Conservation (phyloP, 768 basidiomycete genomes). For the Termitomyces sp. region DNA sequence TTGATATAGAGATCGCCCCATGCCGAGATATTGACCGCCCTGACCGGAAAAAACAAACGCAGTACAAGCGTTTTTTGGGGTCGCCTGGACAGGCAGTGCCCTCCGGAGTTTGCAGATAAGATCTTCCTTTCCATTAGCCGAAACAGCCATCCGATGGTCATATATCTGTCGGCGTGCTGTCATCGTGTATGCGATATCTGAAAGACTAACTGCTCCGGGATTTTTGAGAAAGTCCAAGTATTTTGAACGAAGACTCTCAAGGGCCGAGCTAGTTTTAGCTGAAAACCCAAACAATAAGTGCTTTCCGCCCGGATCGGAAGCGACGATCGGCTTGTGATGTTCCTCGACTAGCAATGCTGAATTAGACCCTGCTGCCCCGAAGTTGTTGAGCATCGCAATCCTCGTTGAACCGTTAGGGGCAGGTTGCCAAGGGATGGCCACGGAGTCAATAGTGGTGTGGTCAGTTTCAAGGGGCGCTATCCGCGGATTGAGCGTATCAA, state of each 20-base stretch:
- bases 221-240: conserved; percentile 45
- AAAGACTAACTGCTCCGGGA: conserved; percentile 21
- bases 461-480: conserved; percentile 44
- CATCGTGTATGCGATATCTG: conserved; percentile 60
- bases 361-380: conserved; percentile 72
- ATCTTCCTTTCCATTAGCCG: conserved; percentile 36
- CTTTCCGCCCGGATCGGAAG: not conserved
- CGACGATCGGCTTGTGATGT: conserved; percentile 5
- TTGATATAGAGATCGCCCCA: conserved; percentile 54
- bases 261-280: conserved; percentile 43
- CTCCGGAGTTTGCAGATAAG: conserved; percentile 37
- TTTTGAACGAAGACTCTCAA: conserved; percentile 40
- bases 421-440: conserved; percentile 35
- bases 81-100: conserved; percentile 25
- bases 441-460: conserved; percentile 41
- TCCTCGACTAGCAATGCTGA: conserved; percentile 59
- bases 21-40: conserved; percentile 60
- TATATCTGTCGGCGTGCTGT: conserved; percentile 61
- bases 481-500: conserved; percentile 48
- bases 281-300: conserved; percentile 55
- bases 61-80: conserved; percentile 24
- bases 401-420: conserved; percentile 29
- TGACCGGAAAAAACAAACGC: conserved; percentile 75
- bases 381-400: conserved; percentile 64
- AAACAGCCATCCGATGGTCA: conserved; percentile 44